A percentile compares a stretch with the other conserved stretches of the same genome.
These are phyloP conservation scores for Plasmodium vivax DNA, from an alignment of 169 alveolate species.

Conservation along the genomic window DNA sequence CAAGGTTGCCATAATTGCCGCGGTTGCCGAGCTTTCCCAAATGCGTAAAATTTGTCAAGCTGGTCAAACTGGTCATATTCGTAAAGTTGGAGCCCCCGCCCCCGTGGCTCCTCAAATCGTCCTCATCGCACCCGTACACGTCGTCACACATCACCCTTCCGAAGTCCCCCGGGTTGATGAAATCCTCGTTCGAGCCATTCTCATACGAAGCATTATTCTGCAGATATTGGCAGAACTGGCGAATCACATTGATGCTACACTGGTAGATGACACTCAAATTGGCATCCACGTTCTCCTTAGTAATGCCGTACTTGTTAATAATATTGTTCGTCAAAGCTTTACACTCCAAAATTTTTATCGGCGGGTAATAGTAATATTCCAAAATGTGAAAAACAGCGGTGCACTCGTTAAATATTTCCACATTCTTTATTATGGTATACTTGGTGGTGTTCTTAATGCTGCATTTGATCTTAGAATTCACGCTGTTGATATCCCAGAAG, in stretches of 20 bases:
- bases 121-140: background rate
- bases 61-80: background rate
- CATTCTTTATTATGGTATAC: constrained; percentile 81
- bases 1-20: background rate
- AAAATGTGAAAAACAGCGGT: constrained; percentile 86
- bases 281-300: constrained; percentile 46
- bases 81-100: background rate
- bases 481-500: constrained; percentile 84
- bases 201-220: constrained; percentile 63
- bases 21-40: background rate
- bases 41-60: background rate
- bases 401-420: constrained; percentile 86
- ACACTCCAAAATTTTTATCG: constrained; percentile 72
- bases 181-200: constrained; percentile 42
- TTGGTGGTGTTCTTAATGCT: constrained; percentile 81
- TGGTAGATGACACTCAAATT: constrained; percentile 64
- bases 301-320: constrained; percentile 49
- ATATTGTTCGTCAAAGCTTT: constrained; percentile 71
- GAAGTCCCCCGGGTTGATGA: constrained; percentile 9
- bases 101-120: constrained; percentile 29
- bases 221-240: constrained; percentile 69
- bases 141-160: constrained; percentile 1
- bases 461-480: constrained; percentile 78
- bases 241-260: constrained; percentile 74
- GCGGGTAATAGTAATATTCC: constrained; percentile 81